Evolutionary conservation across 345 rosid genomes (phyloP), one percentile per base, ranked within the genome.

Genomic region (Pseudoturritis turrita): DNA sequence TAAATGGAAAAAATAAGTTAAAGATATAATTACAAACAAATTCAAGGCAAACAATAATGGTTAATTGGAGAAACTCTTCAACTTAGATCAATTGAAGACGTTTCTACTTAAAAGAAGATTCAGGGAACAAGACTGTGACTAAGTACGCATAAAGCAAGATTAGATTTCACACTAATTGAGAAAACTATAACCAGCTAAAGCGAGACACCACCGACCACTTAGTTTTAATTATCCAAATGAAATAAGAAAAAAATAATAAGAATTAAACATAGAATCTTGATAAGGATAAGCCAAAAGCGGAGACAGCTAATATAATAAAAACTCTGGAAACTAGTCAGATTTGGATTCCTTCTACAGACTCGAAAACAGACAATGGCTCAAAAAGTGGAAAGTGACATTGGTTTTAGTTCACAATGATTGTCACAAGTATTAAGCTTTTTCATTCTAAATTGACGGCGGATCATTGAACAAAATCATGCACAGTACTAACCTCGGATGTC

Each of bases 341-440:
- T 13, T 9, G 12, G 29, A 49, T 45, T 10, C 12, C 26, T 21
- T 6, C 12, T 47, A 47, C 28, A 51, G 10, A 12, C 21, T 39
- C 18, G 17, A 40, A 71, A 62, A 60, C 61, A 60, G 64, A 54
- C 50, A 73, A 37, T 17, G 31, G 31, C 53, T 17, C 35, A 49
- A 56, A 6, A 55, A 73, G 66, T n/a, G 72, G 72, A 75, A 75
- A 75, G 57, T 43, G 65, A 61, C 70, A 70, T 25, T 15, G 62
- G 35, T 46, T 53, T 33, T 2, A 25, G 25, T 18, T 75, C 45
- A 54, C 72, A 74, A 62, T 63, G 25, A 68, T 62, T 76, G 64
- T 45, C 28, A 69, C 15, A 62, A 33, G 57, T 22, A 19, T 6
- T 4, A 55, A 62, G 9, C 52, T 63, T 52, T 37, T 41, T 47